These are phyloP conservation scores for Penicillium decumbens DNA, from an alignment of 2,329 filamentous ascomycete species.

Conservation along the genomic window DNA sequence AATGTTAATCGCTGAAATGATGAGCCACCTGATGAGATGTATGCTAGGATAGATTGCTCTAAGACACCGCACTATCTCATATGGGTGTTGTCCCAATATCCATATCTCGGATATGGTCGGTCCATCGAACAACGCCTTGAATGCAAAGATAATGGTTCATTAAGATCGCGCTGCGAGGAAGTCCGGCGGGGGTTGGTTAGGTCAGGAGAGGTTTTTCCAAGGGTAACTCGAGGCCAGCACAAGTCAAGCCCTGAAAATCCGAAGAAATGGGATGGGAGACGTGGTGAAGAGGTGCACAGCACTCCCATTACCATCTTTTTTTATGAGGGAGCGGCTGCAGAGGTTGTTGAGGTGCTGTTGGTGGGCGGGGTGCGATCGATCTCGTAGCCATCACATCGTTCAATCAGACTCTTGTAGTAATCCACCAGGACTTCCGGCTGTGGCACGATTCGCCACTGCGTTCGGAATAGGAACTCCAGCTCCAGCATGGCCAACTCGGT, in stretches of 20 bases:
- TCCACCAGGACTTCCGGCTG: constrained; percentile 89
- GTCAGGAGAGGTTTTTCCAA: background rate
- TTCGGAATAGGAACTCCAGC: constrained; percentile 83
- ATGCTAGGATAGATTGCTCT: constrained; percentile 18
- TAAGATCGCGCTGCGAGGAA: constrained; percentile 11
- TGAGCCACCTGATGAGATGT: constrained; percentile 11
- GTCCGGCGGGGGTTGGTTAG: background rate
- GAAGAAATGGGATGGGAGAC: background rate
- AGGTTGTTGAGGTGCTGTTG: constrained; percentile 6
- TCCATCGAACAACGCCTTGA: constrained; percentile 7
- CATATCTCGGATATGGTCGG: constrained; percentile 7
- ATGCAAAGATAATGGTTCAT: constrained; percentile 15
- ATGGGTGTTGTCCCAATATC: constrained; percentile 6
- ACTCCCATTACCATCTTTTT: background rate
- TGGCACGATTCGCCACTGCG: constrained; percentile 96
- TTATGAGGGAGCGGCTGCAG: constrained; percentile 12
- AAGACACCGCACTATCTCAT: constrained; percentile 12
- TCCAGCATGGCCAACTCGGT: constrained; percentile 86
- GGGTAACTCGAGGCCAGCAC: constrained; percentile 19
- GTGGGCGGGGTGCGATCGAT: constrained; percentile 39
- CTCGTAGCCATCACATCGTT: constrained; percentile 56
- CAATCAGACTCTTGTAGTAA: constrained; percentile 85
- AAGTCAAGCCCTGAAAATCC: background rate
- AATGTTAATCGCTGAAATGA: constrained; percentile 21
- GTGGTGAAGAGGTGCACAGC: background rate